Evolutionary conservation across 768 basidiomycete genomes (phyloP).

Genomic region (Leucocoprinus birnbaumii): DNA sequence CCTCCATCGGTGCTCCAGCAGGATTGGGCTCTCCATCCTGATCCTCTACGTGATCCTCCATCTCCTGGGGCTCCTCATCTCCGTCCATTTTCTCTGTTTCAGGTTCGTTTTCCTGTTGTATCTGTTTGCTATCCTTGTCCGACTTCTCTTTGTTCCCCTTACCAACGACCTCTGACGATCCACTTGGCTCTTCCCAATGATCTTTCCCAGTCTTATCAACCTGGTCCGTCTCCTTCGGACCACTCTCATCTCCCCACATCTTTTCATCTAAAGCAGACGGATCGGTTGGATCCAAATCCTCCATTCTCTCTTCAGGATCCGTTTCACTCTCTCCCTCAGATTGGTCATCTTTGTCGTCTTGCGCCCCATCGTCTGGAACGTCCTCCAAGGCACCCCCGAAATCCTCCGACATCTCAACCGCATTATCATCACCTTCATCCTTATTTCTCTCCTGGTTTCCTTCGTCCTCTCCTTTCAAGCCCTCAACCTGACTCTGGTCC

Average conservation of each 20-base stretch:
- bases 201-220: constrained; percentile 63
- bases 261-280: constrained; percentile 91
- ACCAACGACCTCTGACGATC: constrained; percentile 68
- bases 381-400: constrained; percentile 87
- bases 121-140: constrained; percentile 20
- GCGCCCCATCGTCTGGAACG: constrained; percentile 58
- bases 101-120: constrained; percentile 12
- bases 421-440: constrained; percentile 61
- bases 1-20: constrained; percentile 69
- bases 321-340: constrained; percentile 50
- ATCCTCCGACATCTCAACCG: constrained; percentile 90
- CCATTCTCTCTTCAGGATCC: constrained; percentile 82
- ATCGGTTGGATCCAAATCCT: constrained; percentile 79
- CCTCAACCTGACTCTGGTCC: constrained; percentile 96
- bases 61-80: constrained; percentile 17
- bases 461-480: constrained; percentile 67
- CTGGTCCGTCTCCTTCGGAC: constrained; percentile 46
- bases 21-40: constrained; percentile 42
- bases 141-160: constrained; percentile 59
- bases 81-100: constrained; percentile 8
- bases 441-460: constrained; percentile 43
- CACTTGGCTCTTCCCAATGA: constrained; percentile 46
- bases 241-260: constrained; percentile 88
- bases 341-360: constrained; percentile 45
- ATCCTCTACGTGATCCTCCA: constrained; percentile 29